Percentiles rank a stretch among this genome's conserved stretches.
These are phyloP conservation scores for Emergomyces africanus DNA, from an alignment of 2,329 filamentous ascomycete species.

Conservation along the genomic window DNA sequence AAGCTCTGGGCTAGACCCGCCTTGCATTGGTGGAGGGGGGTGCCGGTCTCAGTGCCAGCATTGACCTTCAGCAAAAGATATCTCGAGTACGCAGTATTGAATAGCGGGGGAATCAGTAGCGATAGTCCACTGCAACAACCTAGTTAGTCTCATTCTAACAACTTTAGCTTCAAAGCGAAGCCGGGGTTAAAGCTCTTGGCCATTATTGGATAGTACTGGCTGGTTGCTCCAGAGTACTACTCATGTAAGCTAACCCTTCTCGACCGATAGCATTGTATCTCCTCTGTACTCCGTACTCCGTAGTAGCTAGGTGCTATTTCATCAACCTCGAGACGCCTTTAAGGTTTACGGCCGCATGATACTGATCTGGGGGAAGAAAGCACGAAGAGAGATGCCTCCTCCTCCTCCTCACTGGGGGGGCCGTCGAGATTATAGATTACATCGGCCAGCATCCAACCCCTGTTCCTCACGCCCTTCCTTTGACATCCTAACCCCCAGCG, in stretches of 20 bases:
- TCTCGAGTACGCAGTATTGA: background rate
- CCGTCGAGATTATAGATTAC: no score
- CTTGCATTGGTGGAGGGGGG: background rate
- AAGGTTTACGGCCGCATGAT: background rate
- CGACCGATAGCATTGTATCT: background rate
- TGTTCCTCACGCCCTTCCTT: conserved; percentile 5
- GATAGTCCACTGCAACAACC: background rate
- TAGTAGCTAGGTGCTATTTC: no score
- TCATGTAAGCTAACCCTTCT: background rate
- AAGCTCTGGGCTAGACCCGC: background rate
- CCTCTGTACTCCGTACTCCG: background rate
- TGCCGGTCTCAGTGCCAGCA: background rate
- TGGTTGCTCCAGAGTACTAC: no score
- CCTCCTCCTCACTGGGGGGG: no score
- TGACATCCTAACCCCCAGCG: conserved; percentile 4
- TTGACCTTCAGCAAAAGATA: background rate
- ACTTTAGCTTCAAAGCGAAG: background rate
- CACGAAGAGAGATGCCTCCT: no score
- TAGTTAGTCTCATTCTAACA: background rate
- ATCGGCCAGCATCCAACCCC: background rate
- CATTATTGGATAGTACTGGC: background rate
- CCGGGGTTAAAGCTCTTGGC: background rate
- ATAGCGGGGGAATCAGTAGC: background rate
- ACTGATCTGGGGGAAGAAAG: background rate
- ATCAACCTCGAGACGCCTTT: background rate